Evolutionary conservation across 805 yeast species (phyloP), one percentile per base, ranked within the genome.

Genomic region (Saccharomycopsis amapae): DNA sequence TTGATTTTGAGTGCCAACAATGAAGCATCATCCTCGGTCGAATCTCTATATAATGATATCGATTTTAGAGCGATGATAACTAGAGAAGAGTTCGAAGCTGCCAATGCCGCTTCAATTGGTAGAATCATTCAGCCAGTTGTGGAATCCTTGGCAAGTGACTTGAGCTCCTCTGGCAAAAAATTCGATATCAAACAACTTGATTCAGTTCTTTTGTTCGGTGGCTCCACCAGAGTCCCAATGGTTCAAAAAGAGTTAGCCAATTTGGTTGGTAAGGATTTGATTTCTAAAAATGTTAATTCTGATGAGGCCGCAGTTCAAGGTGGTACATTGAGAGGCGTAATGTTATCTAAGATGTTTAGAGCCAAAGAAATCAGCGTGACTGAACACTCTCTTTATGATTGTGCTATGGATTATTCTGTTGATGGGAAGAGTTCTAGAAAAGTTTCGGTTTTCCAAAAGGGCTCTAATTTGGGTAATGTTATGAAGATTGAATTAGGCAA

Each of bases 291-390:
- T 42, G 94, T 93, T 38, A 93, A 93, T 62, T 93, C 98, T 0
- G 98, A 93, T 63, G 98, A 93, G 66, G 80, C 97, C 38, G 86
- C 86, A 43, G 96, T 86, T 12, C 71, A 85, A 56, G 98, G 98
- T 41, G 78, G 94, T 2, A 78, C 96, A n/a, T 67, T 84, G 32
- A 75, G 88, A 53, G 97, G 93, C 18, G 82, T 87, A 34, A 71
- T 78, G 40, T 67, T 86, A 32, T 77, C 87, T n/a, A 73, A 78
- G 33, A 73, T 79, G 56, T 81, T 79, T 61, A 76, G 79, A 54
- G 71, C 84, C 5, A 76, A 76, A 55, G 78, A 76, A 36, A 71
- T 86, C 40, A 64, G 68, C 20, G 69, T 86, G 2, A 57, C 72
- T 26, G 94, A 85, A 46, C 72, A 72, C 45, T 61, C 79, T 0